Evolutionary conservation across 257 asterid species (phyloP).

Genomic region (Solanum pennellii): DNA sequence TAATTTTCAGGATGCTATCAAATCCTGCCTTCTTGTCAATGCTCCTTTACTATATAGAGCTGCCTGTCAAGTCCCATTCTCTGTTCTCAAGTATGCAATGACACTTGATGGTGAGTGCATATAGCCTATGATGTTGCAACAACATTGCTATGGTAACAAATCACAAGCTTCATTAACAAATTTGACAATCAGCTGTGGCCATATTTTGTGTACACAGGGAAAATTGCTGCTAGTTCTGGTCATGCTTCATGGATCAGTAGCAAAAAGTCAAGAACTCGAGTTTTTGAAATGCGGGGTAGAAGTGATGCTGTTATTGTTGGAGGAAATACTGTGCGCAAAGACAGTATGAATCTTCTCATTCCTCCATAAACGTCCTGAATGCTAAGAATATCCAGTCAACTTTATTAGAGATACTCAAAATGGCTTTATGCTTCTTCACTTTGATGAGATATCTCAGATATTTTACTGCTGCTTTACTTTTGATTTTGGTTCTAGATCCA

Average conservation of each 20-base stretch:
- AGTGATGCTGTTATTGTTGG: slow-evolving; percentile 98
- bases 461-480: neutral
- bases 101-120: slow-evolving; percentile 90
- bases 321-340: slow-evolving; percentile 96
- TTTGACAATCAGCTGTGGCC: neutral
- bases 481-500: slow-evolving; percentile 55
- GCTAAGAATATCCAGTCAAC: slow-evolving; percentile 9
- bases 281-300: slow-evolving; percentile 88
- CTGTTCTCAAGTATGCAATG: slow-evolving; percentile 94
- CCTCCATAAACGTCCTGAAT: slow-evolving; percentile 2
- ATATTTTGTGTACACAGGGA: slow-evolving; percentile 35
- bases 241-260: slow-evolving; percentile 99
- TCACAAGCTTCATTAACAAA: neutral
- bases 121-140: slow-evolving; percentile 4
- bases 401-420: neutral
- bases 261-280: slow-evolving; percentile 69
- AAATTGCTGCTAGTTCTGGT: slow-evolving; percentile 92
- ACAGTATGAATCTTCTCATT: slow-evolving; percentile 54
- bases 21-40: slow-evolving; percentile 80
- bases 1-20: slow-evolving; percentile 62
- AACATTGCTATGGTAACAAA: neutral
- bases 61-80: slow-evolving; percentile 80
- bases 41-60: slow-evolving; percentile 97
- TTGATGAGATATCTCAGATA: neutral
- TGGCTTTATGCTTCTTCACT: neutral